Evolutionary conservation across 768 basidiomycete genomes (phyloP).

Genomic region (Tylopilus subfusipes): DNA sequence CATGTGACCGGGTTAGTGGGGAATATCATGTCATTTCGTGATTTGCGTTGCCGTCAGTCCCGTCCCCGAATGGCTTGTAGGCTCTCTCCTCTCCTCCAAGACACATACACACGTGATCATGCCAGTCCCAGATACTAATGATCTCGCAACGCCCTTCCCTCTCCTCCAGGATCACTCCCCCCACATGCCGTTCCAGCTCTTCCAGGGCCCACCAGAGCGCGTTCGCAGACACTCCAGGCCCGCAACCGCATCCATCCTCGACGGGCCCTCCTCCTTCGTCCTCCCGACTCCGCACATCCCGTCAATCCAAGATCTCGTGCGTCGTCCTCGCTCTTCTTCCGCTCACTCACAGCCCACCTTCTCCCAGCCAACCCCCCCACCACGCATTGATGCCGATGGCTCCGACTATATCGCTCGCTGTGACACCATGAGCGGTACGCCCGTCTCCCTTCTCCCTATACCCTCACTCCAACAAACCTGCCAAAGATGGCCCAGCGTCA

Average conservation of each 20-base stretch:
- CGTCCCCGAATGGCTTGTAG: too few species aligned
- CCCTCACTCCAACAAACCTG: constrained; percentile 9
- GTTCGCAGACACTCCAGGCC: constrained; percentile 34
- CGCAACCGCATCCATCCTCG: constrained; percentile 43
- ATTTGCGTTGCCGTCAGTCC: neutral
- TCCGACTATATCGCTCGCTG: constrained; percentile 11
- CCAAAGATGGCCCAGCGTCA: constrained; percentile 12
- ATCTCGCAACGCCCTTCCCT: constrained; percentile 24
- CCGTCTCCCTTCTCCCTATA: constrained; percentile 13
- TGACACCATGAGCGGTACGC: constrained; percentile 24
- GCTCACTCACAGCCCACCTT: neutral
- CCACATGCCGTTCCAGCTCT: constrained; percentile 35
- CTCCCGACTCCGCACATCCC: constrained; percentile 44
- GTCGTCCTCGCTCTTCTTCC: neutral
- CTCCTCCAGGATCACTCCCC: constrained; percentile 22
- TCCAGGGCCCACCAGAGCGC: constrained; percentile 27
- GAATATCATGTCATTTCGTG: constrained; percentile 1
- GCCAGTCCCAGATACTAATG: constrained; percentile 26
- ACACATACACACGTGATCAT: constrained; percentile 29
- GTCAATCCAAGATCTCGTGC: constrained; percentile 15
- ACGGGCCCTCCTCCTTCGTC: constrained; percentile 38
- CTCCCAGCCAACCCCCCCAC: constrained; percentile 3
- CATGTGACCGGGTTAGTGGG: constrained; percentile 26
- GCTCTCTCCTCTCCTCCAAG: too few species aligned
- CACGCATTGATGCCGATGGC: constrained; percentile 6